phyloP scores from a whole-genome alignment of 1,284 basidiomycete species.

The Pholiota adiposa region DNA sequence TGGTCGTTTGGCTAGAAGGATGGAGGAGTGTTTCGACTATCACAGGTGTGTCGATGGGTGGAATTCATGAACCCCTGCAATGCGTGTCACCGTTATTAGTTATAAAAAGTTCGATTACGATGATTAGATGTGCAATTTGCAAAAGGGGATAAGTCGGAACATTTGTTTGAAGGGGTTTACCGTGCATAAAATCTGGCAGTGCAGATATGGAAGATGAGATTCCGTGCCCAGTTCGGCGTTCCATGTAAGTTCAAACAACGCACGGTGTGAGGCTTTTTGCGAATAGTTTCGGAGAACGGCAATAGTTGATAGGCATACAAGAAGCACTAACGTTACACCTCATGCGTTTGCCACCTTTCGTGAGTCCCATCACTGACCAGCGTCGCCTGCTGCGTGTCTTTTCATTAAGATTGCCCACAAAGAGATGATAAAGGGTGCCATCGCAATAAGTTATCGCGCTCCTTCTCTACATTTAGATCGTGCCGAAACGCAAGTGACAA shows the following conservation, averaged over 20 bases:
- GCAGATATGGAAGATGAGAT: conserved; percentile 1
- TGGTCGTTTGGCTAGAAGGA: conserved; percentile 12
- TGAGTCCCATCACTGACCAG: conserved; percentile 2
- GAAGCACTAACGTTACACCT: conserved; percentile 7
- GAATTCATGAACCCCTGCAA: conserved; percentile 17
- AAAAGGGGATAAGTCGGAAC: conserved; percentile 23
- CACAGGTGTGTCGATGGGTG: conserved; percentile 19
- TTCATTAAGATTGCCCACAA: conserved; percentile 2
- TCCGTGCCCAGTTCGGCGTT: conserved; percentile 2
- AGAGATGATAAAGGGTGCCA: conserved; percentile 4
- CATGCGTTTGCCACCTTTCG: conserved; percentile 1
- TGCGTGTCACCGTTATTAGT: conserved; percentile 11
- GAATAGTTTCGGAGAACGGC: neutral
- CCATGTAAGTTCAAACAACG: neutral
- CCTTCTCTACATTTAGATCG: conserved; percentile 5
- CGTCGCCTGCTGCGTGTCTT: neutral
- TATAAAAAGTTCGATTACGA: conserved; percentile 10
- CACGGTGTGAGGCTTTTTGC: conserved; percentile 2
- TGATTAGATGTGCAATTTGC: conserved; percentile 23
- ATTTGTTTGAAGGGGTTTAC: conserved; percentile 7
- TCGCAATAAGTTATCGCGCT: neutral
- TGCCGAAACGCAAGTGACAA: conserved; percentile 3
- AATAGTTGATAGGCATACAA: neutral
- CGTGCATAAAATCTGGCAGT: neutral
- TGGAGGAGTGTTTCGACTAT: neutral